Conservation (phyloP, 208 protist species). For the Dictyostelium gargantuum region DNA sequence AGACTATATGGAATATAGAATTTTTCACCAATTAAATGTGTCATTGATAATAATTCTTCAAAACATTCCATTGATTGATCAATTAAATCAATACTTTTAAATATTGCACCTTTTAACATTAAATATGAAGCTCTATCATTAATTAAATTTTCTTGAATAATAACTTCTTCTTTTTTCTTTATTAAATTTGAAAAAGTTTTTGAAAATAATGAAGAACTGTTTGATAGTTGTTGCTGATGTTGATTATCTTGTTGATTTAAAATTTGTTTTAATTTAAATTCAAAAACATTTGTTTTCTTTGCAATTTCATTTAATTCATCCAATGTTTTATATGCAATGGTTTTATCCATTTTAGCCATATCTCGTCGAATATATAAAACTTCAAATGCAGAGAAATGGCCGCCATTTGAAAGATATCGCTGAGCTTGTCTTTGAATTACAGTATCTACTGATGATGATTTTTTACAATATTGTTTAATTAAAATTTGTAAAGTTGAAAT, state of each 20-base stretch:
- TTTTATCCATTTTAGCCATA: slow-evolving; percentile 47
- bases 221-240: too few relatives aligned
- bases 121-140: slow-evolving; percentile 48
- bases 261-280: not conserved
- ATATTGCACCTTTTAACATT: slow-evolving; percentile 32
- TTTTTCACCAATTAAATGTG: not conserved
- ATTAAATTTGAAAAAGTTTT: not conserved
- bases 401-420: not conserved
- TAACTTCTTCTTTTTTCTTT: not conserved
- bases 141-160: not conserved
- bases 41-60: slow-evolving; percentile 17
- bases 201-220: not conserved
- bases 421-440: not conserved
- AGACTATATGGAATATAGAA: slow-evolving; percentile 40
- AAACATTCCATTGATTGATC: slow-evolving; percentile 58
- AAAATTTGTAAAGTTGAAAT: not conserved
- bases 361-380: slow-evolving; percentile 51
- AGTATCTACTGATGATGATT: not conserved
- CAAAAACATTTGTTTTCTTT: not conserved
- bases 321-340: not conserved
- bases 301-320: not conserved
- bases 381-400: slow-evolving; percentile 53
- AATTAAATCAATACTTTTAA: slow-evolving; percentile 10
- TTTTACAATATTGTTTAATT: not conserved
- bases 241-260: too few relatives aligned